Evolutionary conservation across 23 red algal genomes (phyloP).

Genomic region (Agarophyton chilense): DNA sequence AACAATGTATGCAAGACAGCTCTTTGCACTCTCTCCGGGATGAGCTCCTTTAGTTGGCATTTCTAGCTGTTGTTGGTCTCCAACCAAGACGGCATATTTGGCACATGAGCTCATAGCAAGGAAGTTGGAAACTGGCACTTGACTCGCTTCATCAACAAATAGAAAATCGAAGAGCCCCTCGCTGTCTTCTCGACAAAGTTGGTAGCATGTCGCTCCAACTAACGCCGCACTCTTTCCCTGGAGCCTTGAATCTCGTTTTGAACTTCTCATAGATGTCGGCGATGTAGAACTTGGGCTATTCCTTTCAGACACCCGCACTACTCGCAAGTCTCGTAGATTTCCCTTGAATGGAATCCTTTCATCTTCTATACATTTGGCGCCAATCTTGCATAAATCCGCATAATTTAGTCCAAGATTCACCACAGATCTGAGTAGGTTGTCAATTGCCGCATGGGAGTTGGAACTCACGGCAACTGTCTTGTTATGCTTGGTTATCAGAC

Average conservation of each 20-base stretch:
- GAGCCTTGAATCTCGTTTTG: background rate
- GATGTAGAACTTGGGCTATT: background rate
- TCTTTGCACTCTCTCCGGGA: conserved; percentile 37
- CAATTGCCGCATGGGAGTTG: conserved; percentile 89
- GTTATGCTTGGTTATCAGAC: conserved; percentile 54
- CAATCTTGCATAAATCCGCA: conserved; percentile 49
- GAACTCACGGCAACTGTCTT: conserved; percentile 82
- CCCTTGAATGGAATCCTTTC: conserved; percentile 36
- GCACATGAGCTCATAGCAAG: conserved; percentile 65
- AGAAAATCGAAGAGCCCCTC: conserved; percentile 79
- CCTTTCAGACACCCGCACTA: background rate
- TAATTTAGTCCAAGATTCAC: conserved; percentile 24
- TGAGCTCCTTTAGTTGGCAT: conserved; percentile 80
- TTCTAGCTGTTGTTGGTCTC: conserved; percentile 89
- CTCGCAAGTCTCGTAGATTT: conserved; percentile 28
- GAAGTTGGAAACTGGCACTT: conserved; percentile 86
- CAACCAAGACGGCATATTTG: conserved; percentile 82
- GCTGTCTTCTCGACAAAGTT: conserved; percentile 48
- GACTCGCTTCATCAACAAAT: conserved; percentile 95
- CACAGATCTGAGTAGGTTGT: conserved; percentile 76
- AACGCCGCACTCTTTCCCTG: conserved; percentile 35
- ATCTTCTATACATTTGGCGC: conserved; percentile 16
- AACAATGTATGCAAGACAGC: conserved; percentile 71
- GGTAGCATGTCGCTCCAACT: conserved; percentile 83
- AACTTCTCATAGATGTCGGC: background rate